Base-by-base conservation (phyloP, 2,329 filamentous ascomycete species). In the Trichoderma sp. region DNA sequence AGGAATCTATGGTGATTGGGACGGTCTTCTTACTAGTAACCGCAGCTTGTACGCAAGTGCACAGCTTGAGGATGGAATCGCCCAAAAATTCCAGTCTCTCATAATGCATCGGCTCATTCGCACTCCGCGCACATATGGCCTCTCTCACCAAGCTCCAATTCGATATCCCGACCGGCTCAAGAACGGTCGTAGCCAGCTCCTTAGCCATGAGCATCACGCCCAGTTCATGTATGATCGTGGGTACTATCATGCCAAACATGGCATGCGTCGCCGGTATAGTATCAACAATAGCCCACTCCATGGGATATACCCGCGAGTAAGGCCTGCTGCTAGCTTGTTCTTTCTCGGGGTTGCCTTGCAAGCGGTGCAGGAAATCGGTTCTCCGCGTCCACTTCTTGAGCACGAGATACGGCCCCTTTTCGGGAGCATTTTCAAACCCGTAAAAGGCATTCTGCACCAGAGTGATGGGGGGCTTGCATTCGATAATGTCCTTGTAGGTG, bases 81-180 rank as follows among this genome's bases (percentile, higher is more conserved):
- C 96, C 96, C 0, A 97, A 81, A 73, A 96, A 96, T 76, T 98
- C 96, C 0, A 97, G 82, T 3, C 91, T 84, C 74, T 98, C 91
- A 75, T 97, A 97, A 72, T 97, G 86, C 0, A 83, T 84, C 1
- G 81, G 77, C 59, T 89, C 88, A 2, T 78, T 75, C 0, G 92
- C 88, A 1, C 83, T 83, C 0, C 89, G 87, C 0, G 92, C 83
- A 61, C 86, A 91, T 60, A 96, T 90, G 1, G 94, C 93, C 11
- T 87, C 89, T 1, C 89, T 76, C 0, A 96, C 76, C 39, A 91
- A 80, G 0, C 81, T 78, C 3, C 87, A 71, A 71, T 91, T 78
- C 0, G 77, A 77, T 43, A 95, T 85, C 0, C 77, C 75, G 1
- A 93, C 64, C 0, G 71, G 69, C 21, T 72, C 63, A n/a, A 81